Conservation (phyloP, 805 yeast genomes). For the Candida broadrunensis region DNA sequence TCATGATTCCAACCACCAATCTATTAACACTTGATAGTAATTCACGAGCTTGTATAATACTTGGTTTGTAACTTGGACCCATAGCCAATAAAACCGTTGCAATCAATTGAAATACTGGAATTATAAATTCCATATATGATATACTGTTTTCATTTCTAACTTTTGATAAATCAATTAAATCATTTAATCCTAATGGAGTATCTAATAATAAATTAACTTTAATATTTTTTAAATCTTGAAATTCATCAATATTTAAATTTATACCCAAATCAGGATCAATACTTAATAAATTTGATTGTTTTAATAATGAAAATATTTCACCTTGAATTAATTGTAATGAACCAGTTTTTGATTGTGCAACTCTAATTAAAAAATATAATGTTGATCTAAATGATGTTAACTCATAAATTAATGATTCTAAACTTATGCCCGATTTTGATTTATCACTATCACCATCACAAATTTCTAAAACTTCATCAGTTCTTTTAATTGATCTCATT, state of each 20-base stretch:
- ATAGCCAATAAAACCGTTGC: constrained; percentile 65
- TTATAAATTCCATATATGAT: constrained; percentile 63
- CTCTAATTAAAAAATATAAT: constrained; percentile 63
- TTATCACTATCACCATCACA: constrained; percentile 18
- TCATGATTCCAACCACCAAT: constrained; percentile 59
- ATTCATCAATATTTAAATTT: constrained; percentile 33
- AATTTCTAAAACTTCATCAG: constrained; percentile 57
- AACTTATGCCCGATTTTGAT: constrained; percentile 28
- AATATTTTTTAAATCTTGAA: constrained; percentile 22
- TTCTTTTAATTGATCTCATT: constrained; percentile 63
- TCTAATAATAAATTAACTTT: constrained; percentile 51
- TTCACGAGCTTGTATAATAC: constrained; percentile 49
- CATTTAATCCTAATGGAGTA: constrained; percentile 41
- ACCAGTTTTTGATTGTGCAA: constrained; percentile 76
- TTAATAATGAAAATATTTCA: constrained; percentile 64
- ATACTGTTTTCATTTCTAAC: constrained; percentile 21
- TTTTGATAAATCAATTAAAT: constrained; percentile 5
- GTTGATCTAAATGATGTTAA: constrained; percentile 74
- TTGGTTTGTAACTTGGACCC: constrained; percentile 70
- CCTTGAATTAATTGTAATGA: constrained; percentile 74
- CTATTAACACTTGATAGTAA: constrained; percentile 52
- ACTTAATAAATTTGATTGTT: constrained; percentile 51
- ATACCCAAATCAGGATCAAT: constrained; percentile 82
- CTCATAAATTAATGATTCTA: constrained; percentile 64
- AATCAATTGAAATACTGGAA: constrained; percentile 73